phyloP scores from a whole-genome alignment of 1,139 yeast species.

The Yamadazyma mexicana region DNA sequence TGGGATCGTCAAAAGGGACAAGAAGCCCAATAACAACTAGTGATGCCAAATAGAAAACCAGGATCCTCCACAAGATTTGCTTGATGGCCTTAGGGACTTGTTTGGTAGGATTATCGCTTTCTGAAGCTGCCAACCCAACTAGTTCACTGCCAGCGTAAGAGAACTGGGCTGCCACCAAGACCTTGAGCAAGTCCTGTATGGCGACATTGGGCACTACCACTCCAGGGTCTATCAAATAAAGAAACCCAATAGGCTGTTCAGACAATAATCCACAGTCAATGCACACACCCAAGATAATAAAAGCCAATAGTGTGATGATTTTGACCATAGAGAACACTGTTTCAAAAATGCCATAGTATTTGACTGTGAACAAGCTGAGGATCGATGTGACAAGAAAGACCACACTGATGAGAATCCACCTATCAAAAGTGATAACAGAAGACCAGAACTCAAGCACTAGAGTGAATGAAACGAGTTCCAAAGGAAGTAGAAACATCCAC shows the following conservation, averaged over 20 bases:
- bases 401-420: conserved; percentile 52
- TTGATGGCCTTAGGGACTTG: conserved; percentile 40
- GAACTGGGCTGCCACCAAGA: conserved; percentile 41
- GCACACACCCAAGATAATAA: conserved; percentile 58
- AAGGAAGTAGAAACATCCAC: conserved; percentile 74
- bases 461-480: conserved; percentile 76
- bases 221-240: conserved; percentile 62
- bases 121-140: conserved; percentile 47
- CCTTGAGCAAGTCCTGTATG: conserved; percentile 40
- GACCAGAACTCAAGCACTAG: conserved; percentile 65
- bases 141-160: conserved; percentile 46
- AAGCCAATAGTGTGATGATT: conserved; percentile 60
- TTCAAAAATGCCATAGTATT: conserved; percentile 75
- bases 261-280: conserved; percentile 67
- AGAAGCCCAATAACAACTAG: conserved; percentile 39
- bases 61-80: conserved; percentile 44
- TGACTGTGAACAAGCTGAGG: conserved; percentile 67
- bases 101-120: conserved; percentile 32
- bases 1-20: conserved; percentile 31
- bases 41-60: conserved; percentile 38
- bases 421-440: conserved; percentile 36
- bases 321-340: conserved; percentile 59
- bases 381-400: conserved; percentile 53
- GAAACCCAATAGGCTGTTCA: conserved; percentile 60
- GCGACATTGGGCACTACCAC: conserved; percentile 34